Evolutionary conservation across 1,284 basidiomycete genomes (phyloP).

Genomic region (Tylopilus sp.): DNA sequence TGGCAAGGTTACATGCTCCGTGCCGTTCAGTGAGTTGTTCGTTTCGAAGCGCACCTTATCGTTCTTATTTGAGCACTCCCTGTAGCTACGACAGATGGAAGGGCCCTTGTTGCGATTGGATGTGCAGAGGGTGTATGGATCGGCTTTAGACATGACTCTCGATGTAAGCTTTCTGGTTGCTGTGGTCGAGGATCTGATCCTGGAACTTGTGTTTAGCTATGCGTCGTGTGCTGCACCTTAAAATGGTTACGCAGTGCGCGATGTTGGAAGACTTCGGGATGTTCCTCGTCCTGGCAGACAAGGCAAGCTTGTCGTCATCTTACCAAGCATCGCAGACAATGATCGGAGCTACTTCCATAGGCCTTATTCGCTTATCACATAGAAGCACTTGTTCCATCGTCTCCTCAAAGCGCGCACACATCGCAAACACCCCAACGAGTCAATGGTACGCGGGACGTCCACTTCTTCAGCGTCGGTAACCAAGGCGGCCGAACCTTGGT

Average conservation of each 20-base stretch:
- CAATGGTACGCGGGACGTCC: slow-evolving; percentile 85
- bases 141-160: slow-evolving; percentile 83
- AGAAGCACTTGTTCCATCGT: slow-evolving; percentile 90
- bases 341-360: slow-evolving; percentile 33
- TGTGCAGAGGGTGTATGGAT: slow-evolving; percentile 98
- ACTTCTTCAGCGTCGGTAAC: slow-evolving; percentile 91
- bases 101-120: slow-evolving; percentile 85
- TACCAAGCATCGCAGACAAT: background rate
- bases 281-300: slow-evolving; percentile 92
- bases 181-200: slow-evolving; percentile 1
- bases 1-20: slow-evolving; percentile 89
- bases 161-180: slow-evolving; percentile 49
- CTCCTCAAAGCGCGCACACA: slow-evolving; percentile 57
- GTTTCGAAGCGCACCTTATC: background rate
- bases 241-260: slow-evolving; percentile 89
- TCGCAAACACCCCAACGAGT: slow-evolving; percentile 82
- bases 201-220: slow-evolving; percentile 51
- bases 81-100: slow-evolving; percentile 75
- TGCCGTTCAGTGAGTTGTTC: slow-evolving; percentile 76
- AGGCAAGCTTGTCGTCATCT: slow-evolving; percentile 44
- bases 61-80: slow-evolving; percentile 14
- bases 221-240: slow-evolving; percentile 85
- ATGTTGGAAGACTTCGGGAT: slow-evolving; percentile 95
- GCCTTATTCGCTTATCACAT: slow-evolving; percentile 88
- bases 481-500: slow-evolving; percentile 83